Evolutionary conservation across 495 filamentous ascomycete genomes (phyloP).

Genomic region (Penicillium cataractarum): DNA sequence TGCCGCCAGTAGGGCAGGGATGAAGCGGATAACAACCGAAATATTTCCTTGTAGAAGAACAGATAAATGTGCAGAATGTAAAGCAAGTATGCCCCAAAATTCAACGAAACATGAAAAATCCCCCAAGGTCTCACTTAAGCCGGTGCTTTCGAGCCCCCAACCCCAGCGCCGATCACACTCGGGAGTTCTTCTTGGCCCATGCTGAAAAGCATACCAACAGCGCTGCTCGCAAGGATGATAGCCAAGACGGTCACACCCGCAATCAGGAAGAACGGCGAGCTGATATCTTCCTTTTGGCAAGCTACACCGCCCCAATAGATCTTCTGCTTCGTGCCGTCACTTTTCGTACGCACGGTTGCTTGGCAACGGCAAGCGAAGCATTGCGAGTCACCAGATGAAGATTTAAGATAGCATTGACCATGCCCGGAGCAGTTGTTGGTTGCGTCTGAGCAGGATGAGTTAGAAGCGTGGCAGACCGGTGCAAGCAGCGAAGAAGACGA

Average conservation of each 20-base stretch:
- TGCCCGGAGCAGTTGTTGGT: conserved; percentile 79
- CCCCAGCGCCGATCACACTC: conserved; percentile 84
- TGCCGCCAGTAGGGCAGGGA: background rate
- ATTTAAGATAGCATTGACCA: conserved; percentile 69
- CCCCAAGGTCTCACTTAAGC: conserved; percentile 25
- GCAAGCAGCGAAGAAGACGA: conserved; percentile 32
- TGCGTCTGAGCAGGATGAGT: conserved; percentile 58
- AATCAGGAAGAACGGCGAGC: conserved; percentile 84
- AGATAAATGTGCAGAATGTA: background rate
- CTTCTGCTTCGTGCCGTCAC: conserved; percentile 52
- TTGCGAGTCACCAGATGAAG: conserved; percentile 41
- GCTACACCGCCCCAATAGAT: conserved; percentile 77
- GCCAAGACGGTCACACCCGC: conserved; percentile 68
- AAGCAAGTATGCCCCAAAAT: conserved; percentile 1
- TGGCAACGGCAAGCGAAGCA: conserved; percentile 82
- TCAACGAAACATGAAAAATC: conserved; percentile 1
- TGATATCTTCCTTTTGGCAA: conserved; percentile 92
- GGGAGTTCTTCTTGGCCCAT: conserved; percentile 82
- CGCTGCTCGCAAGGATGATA: conserved; percentile 61
- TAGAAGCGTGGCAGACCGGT: conserved; percentile 64
- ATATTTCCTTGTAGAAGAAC: background rate
- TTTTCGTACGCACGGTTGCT: conserved; percentile 49
- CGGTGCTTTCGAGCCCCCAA: conserved; percentile 59
- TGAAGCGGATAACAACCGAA: background rate
- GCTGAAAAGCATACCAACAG: conserved; percentile 73